Evolutionary conservation across 2,329 filamentous ascomycete genomes (phyloP).

Genomic region (Tolypocladium sp.): DNA sequence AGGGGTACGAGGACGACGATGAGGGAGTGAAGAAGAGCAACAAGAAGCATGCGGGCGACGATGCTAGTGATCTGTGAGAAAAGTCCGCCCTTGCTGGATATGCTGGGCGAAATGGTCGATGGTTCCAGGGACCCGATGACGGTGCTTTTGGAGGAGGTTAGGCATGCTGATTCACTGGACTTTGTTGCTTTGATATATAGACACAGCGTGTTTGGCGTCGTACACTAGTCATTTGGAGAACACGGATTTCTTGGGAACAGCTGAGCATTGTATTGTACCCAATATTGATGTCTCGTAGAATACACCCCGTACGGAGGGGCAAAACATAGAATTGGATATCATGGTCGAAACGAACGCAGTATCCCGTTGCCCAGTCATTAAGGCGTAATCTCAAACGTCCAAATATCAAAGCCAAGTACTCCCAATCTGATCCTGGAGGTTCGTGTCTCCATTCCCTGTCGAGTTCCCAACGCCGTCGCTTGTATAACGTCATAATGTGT

Average conservation of each 20-base stretch:
- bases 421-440: neutral
- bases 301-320: neutral
- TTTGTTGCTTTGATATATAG: neutral
- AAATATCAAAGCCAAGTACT: neutral
- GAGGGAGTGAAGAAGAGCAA: neutral
- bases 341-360: neutral
- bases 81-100: neutral
- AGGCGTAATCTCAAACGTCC: neutral
- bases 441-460: neutral
- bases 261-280: neutral
- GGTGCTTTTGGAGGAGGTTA: neutral
- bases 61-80: neutral
- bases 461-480: constrained; percentile 20
- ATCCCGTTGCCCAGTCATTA: neutral
- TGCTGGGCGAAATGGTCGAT: neutral
- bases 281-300: neutral
- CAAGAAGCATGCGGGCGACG: neutral
- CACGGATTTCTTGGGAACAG: neutral
- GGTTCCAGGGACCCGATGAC: neutral
- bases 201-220: neutral
- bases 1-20: constrained; percentile 21
- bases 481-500: constrained; percentile 5
- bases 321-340: neutral
- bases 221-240: neutral
- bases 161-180: neutral